Base-by-base conservation (phyloP, 768 basidiomycete genomes). In the Tylopilus cervinicoccineus region DNA sequence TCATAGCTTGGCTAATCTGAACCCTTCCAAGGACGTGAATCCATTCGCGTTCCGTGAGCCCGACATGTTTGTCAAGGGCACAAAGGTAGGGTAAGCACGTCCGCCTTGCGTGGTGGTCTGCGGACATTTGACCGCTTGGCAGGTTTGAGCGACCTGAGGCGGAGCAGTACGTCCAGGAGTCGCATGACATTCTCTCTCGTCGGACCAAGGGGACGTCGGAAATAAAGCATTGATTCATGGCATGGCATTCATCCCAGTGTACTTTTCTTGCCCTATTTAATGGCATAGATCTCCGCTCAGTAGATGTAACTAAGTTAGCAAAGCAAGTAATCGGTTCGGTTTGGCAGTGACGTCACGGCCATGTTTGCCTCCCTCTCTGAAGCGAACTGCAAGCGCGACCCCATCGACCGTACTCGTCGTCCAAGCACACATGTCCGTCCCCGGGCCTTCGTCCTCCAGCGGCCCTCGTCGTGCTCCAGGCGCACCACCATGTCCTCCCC, bases 41-140 rank as follows among this genome's bases (percentile, higher is more conserved):
- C 92, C 91, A 0, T 93, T 93, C 57, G 88, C 92, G 14, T 69
- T 96, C 23, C 80, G 84, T 20, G 94, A 98, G 61, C 92, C 94
- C 13, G 79, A 86, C 53, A 94, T 95, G 80, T 75, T 79, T 57
- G 71, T 83, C 39, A 92, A 93, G 64, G 95, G 95, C 12, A 76
- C 71, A 41, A 81, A 78, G 40, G 70, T 84, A 37, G 88, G 80
- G 85, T 92, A 59, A 68, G 86, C 71, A 29, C 38, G 44, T 14
- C 39, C 28, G 16, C 16, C 29, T 24, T 24, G 5, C 9, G 45
- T 31, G 45, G 38, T 22, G 33, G 47, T 50, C 38, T 29, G 24
- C 50, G 55, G 52, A 62, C 38, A 59, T 54, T n/a, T 58, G 40
- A 64, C 38, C 33, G 19, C 47, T 43, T 38, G 33, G 23, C 46